Conservation (phyloP, 306 rosid species). For the Cucurbita argyrosperma region DNA sequence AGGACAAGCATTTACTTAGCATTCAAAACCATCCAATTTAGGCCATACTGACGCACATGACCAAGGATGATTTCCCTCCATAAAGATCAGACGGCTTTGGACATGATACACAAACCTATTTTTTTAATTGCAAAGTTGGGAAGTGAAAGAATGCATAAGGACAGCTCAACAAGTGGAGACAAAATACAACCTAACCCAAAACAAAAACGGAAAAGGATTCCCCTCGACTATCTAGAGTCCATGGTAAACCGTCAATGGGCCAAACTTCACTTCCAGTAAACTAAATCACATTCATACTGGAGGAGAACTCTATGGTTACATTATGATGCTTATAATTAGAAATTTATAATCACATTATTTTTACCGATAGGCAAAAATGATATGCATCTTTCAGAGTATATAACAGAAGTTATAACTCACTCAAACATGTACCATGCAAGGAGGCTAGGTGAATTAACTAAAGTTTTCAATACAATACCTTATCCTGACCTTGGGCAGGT, state of each 20-base stretch:
- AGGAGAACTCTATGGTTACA: too few relatives aligned
- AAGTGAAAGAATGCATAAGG: too few relatives aligned
- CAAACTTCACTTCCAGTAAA: too few relatives aligned
- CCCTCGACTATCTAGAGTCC: too few relatives aligned
- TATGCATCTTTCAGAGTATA: background rate
- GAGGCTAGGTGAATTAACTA: background rate
- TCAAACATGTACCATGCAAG: background rate
- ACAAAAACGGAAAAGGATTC: too few relatives aligned
- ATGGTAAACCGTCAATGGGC: too few relatives aligned
- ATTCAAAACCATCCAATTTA: background rate
- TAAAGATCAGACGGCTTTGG: background rate
- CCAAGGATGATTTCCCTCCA: background rate
- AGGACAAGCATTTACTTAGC: background rate
- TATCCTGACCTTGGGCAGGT: conserved; percentile 79
- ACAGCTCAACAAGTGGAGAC: too few relatives aligned
- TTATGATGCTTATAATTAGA: background rate
- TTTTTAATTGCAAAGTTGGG: background rate
- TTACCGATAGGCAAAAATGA: background rate
- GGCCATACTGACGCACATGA: background rate
- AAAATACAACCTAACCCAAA: too few relatives aligned
- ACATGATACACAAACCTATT: background rate
- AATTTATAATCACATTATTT: background rate
- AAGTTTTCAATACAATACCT: conserved; percentile 29
- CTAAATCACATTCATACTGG: too few relatives aligned
- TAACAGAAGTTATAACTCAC: background rate